Evolutionary conservation across 1,284 basidiomycete genomes (phyloP).

Genomic region (Trichosporon inkin): DNA sequence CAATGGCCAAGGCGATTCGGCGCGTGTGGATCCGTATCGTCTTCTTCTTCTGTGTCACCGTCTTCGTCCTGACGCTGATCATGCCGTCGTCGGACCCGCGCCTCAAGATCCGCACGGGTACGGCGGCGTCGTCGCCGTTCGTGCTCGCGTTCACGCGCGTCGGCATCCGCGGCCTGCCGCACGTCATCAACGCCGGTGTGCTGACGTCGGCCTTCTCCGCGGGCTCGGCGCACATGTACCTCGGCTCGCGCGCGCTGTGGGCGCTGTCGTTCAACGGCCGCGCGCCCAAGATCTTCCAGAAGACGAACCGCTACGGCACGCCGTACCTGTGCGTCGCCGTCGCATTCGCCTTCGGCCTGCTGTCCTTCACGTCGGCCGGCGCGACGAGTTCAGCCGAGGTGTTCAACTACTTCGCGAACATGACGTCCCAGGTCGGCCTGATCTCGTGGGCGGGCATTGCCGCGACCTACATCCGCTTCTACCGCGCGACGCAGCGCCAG

Average conservation of each 20-base stretch:
- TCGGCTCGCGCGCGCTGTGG: slow-evolving; percentile 34
- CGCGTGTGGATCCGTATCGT: slow-evolving; percentile 71
- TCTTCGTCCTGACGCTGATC: slow-evolving; percentile 66
- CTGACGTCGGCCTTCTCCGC: slow-evolving; percentile 54
- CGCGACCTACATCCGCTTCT: slow-evolving; percentile 74
- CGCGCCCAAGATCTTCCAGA: slow-evolving; percentile 32
- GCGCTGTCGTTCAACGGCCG: slow-evolving; percentile 36
- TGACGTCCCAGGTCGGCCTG: slow-evolving; percentile 57
- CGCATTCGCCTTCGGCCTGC: slow-evolving; percentile 60
- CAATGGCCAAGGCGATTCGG: slow-evolving; percentile 69
- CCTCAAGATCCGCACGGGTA: slow-evolving; percentile 58
- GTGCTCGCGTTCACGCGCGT: slow-evolving; percentile 65
- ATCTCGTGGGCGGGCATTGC: slow-evolving; percentile 75
- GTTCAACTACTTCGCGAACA: slow-evolving; percentile 69
- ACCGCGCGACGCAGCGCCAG: slow-evolving; percentile 68
- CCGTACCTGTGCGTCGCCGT: slow-evolving; percentile 54
- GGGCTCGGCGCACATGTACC: slow-evolving; percentile 56
- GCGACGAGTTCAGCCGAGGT: slow-evolving; percentile 59
- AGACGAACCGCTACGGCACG: slow-evolving; percentile 30
- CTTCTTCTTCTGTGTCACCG: slow-evolving; percentile 62
- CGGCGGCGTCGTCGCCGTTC: slow-evolving; percentile 71
- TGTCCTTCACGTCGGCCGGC: slow-evolving; percentile 60
- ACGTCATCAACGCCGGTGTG: slow-evolving; percentile 65
- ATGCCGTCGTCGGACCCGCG: slow-evolving; percentile 63
- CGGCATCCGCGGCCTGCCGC: slow-evolving; percentile 69